A percentile compares a stretch with the other conserved stretches of the same genome.
Conservation (phyloP, 1,284 basidiomycete genomes). For the Sphagnurus paluster region DNA sequence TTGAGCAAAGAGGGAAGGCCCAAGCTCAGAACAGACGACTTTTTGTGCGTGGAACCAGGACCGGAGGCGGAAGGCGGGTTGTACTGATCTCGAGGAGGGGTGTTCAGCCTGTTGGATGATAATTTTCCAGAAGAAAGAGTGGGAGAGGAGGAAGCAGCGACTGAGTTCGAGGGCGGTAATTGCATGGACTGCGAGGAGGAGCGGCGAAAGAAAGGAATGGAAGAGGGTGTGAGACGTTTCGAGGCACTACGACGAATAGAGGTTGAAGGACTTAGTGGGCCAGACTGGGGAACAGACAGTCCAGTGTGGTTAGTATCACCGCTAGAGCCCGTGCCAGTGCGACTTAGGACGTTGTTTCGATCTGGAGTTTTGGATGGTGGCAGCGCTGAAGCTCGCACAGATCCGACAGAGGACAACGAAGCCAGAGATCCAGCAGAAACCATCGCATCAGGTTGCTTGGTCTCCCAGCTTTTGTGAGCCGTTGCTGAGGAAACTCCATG, state of each 20-base stretch:
- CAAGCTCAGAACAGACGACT: slow-evolving; percentile 73
- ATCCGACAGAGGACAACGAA: slow-evolving; percentile 72
- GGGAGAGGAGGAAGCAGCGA: slow-evolving; percentile 49
- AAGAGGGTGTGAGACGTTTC: slow-evolving; percentile 87
- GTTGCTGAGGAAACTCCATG: slow-evolving; percentile 45
- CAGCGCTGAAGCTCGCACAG: slow-evolving; percentile 46
- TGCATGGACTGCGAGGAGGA: slow-evolving; percentile 90
- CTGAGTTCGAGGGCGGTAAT: slow-evolving; percentile 40
- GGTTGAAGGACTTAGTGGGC: slow-evolving; percentile 68
- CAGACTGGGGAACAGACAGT: slow-evolving; percentile 46
- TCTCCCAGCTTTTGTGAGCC: slow-evolving; percentile 57
- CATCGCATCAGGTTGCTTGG: slow-evolving; percentile 72
- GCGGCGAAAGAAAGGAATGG: slow-evolving; percentile 94
- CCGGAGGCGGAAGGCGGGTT: slow-evolving; percentile 54
- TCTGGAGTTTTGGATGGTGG: slow-evolving; percentile 45
- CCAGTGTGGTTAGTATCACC: slow-evolving; percentile 62
- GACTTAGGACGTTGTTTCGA: slow-evolving; percentile 49
- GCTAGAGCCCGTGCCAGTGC: slow-evolving; percentile 72
- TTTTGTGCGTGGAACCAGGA: slow-evolving; percentile 64
- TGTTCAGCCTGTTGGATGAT: slow-evolving; percentile 39
- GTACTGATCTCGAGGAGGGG: slow-evolving; percentile 54
- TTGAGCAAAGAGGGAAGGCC: slow-evolving; percentile 82
- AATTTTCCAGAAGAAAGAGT: slow-evolving; percentile 46
- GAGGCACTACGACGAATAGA: slow-evolving; percentile 67
- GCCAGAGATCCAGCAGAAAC: slow-evolving; percentile 69